Conservation (phyloP, 1,284 basidiomycete species). For the Moniliella sp. region DNA sequence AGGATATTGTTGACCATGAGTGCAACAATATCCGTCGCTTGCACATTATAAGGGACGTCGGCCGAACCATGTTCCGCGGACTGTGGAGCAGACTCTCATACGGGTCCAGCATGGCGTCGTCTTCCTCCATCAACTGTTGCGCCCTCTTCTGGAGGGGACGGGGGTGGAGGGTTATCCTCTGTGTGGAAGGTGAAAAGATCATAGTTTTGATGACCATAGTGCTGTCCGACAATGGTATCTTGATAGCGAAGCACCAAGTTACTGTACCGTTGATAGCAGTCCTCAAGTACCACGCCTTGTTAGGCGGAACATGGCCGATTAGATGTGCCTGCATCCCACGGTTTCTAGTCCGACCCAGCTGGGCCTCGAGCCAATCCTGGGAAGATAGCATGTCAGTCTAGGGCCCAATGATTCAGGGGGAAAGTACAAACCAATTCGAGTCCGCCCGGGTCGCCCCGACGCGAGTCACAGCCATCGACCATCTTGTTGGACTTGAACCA, state of each 20-base stretch:
- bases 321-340: conserved; percentile 53
- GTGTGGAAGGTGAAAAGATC: conserved; percentile 5
- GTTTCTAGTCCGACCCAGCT: conserved; percentile 49
- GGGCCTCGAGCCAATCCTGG: conserved; percentile 69
- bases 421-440: too few relatives aligned
- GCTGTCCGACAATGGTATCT: conserved; percentile 69
- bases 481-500: conserved; percentile 79
- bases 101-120: too few relatives aligned
- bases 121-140: too few relatives aligned
- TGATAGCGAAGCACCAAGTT: conserved; percentile 63
- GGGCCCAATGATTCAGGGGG: too few relatives aligned
- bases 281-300: conserved; percentile 58
- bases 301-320: conserved; percentile 48
- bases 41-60: too few relatives aligned
- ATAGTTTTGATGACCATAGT: conserved; percentile 50
- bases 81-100: neutral
- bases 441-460: too few relatives aligned
- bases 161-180: too few relatives aligned
- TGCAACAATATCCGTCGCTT: conserved; percentile 2
- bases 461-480: conserved; percentile 36
- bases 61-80: neutral
- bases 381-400: too few relatives aligned
- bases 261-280: conserved; percentile 57
- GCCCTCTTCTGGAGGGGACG: too few relatives aligned
- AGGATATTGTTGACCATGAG: conserved; percentile 27